Evolutionary conservation across 208 protist genomes (phyloP).

Genomic region (Porcisia deanei): DNA sequence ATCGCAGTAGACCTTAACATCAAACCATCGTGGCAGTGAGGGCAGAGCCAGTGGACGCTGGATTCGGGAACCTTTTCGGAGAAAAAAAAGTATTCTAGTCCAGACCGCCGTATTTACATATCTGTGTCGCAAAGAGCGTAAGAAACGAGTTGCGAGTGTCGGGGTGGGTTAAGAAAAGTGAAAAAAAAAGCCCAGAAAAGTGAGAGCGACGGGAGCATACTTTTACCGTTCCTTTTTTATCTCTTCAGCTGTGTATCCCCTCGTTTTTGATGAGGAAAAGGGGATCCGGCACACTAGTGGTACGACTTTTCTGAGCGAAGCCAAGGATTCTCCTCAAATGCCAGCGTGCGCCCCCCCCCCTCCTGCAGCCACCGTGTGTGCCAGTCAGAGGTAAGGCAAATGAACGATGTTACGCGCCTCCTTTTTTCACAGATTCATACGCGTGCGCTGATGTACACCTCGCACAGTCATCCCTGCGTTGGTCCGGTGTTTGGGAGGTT

Average conservation of each 20-base stretch:
- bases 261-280: no score
- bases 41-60: not conserved
- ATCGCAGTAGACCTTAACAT: not conserved
- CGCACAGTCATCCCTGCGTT: not conserved
- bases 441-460: not conserved
- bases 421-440: not conserved
- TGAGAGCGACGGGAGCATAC: not conserved
- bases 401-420: not conserved
- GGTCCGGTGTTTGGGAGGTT: slow-evolving; percentile 5
- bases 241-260: no score
- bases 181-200: not conserved
- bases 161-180: not conserved
- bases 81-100: not conserved
- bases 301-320: not conserved
- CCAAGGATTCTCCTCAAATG: not conserved
- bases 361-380: no score
- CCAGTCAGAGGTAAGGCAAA: not conserved
- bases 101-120: not conserved
- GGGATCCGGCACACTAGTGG: not conserved
- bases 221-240: not conserved
- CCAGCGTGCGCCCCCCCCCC: not conserved
- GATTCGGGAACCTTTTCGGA: no score
- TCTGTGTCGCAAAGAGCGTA: not conserved
- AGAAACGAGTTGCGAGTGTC: not conserved
- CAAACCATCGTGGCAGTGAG: not conserved